A percentile compares a stretch with the other conserved stretches of the same genome.
Conservation (phyloP, 2,329 filamentous ascomycete species). For the Ceratocystis cacaofunesta region DNA sequence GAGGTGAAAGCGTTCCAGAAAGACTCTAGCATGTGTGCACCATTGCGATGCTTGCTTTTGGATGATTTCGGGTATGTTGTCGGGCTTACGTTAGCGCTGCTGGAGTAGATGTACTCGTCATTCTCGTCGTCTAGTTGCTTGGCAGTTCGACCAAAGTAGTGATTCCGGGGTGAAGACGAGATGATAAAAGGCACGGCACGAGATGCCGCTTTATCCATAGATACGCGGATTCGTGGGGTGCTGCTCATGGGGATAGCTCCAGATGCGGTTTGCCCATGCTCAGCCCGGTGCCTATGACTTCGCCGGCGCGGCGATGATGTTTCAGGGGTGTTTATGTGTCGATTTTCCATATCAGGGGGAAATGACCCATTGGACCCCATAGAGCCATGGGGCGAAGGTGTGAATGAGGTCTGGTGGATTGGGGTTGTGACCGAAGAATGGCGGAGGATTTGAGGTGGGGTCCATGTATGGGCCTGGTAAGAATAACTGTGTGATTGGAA, state of each 20-base stretch:
- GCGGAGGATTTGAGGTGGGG: conserved; percentile 9
- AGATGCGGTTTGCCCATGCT: neutral
- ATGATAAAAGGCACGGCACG: neutral
- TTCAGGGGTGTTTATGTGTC: neutral
- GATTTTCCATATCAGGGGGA: conserved; percentile 6
- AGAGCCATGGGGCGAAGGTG: conserved; percentile 4
- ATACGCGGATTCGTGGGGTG: conserved; percentile 10
- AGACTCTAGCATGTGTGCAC: neutral
- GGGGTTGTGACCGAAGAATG: conserved; percentile 8
- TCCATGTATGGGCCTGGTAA: neutral
- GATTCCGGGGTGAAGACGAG: conserved; percentile 8
- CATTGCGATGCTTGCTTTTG: conserved; percentile 8
- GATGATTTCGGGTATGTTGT: neutral
- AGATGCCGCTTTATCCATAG: neutral
- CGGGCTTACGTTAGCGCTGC: neutral
- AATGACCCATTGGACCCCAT: neutral
- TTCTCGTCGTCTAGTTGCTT: conserved; percentile 6
- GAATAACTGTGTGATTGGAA: conserved; percentile 2
- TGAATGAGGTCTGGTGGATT: conserved; percentile 10
- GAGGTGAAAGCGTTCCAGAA: conserved; percentile 10
- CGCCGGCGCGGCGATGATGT: conserved; percentile 6
- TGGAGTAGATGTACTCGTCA: conserved; percentile 5
- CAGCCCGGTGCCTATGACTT: neutral
- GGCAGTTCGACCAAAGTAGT: neutral
- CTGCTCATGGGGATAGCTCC: neutral